A percentile compares a stretch with the other conserved stretches of the same genome.
Evolutionary conservation across 2,329 filamentous ascomycete species (phyloP).

Genomic region (Colletotrichum liriopes): DNA sequence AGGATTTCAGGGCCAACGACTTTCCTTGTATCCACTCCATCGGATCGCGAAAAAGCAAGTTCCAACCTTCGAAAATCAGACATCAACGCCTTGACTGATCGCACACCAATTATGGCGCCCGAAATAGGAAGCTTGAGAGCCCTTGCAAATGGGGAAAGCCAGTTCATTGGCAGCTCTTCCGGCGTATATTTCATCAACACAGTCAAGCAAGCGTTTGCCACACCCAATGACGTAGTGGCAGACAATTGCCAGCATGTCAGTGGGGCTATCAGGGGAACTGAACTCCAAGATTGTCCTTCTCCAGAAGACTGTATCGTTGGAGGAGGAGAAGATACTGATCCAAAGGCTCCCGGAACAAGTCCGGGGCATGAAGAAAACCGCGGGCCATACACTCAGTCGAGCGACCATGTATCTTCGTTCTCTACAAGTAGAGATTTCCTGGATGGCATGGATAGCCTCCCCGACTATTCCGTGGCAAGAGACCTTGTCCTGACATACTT

Average conservation of each 20-base stretch:
- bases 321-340: not conserved
- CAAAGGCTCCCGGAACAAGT: not conserved
- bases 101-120: not conserved
- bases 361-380: not conserved
- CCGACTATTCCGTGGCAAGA: conserved; percentile 47
- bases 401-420: conserved; percentile 2
- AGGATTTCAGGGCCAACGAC: not conserved
- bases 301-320: conserved; percentile 42
- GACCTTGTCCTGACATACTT: conserved; percentile 65
- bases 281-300: conserved; percentile 12
- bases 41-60: no score
- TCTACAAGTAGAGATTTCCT: not conserved
- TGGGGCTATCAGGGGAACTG: not conserved
- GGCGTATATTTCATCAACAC: conserved; percentile 70
- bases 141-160: conserved; percentile 53
- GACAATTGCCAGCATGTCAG: conserved; percentile 43
- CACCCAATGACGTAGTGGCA: conserved; percentile 42
- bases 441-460: conserved; percentile 12
- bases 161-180: conserved; percentile 67
- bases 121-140: conserved; percentile 42
- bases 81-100: not conserved
- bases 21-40: not conserved
- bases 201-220: conserved; percentile 65
- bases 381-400: not conserved
- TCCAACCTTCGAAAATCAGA: not conserved